A percentile compares a stretch with the other conserved stretches of the same genome.
These are phyloP conservation scores for Talaromyces sp. DNA, from an alignment of 2,329 filamentous ascomycete species.

Conservation along the genomic window DNA sequence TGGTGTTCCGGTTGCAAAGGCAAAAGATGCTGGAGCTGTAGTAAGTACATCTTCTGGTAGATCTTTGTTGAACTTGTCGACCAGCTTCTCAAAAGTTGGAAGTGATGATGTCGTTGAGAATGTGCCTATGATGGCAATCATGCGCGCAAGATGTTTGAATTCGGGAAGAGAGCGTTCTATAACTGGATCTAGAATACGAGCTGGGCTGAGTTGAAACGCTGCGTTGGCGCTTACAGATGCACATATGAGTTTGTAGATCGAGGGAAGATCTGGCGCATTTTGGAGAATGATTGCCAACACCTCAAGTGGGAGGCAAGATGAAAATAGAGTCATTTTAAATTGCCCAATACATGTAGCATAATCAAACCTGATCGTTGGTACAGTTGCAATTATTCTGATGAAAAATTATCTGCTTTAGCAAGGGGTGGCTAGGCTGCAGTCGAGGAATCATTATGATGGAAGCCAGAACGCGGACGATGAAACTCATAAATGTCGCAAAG, in stretches of 20 bases:
- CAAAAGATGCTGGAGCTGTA: constrained; percentile 5
- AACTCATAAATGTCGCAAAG: not conserved
- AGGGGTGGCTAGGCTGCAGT: not conserved
- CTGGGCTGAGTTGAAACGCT: not conserved
- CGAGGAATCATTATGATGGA: not conserved
- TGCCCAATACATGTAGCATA: not conserved
- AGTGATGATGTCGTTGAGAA: not conserved
- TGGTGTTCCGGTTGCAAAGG: constrained; percentile 8
- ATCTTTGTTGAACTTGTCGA: not conserved
- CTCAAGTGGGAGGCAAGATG: not conserved
- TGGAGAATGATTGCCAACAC: not conserved
- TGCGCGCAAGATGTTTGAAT: constrained; percentile 15
- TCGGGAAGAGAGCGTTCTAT: constrained; percentile 13
- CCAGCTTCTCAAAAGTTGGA: not conserved
- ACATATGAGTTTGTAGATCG: not conserved
- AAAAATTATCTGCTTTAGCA: too few species aligned
- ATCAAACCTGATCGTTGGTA: not conserved
- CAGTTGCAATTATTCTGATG: too few species aligned
- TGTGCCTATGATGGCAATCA: constrained; percentile 13
- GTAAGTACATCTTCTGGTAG: constrained; percentile 13
- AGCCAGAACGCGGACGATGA: not conserved
- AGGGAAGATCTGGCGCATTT: not conserved
- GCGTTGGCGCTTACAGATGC: not conserved
- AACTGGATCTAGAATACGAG: constrained; percentile 6
- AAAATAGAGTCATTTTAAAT: not conserved